These are phyloP conservation scores for Lachancea quebecensis DNA, from an alignment of 805 yeast species.

Conservation along the genomic window DNA sequence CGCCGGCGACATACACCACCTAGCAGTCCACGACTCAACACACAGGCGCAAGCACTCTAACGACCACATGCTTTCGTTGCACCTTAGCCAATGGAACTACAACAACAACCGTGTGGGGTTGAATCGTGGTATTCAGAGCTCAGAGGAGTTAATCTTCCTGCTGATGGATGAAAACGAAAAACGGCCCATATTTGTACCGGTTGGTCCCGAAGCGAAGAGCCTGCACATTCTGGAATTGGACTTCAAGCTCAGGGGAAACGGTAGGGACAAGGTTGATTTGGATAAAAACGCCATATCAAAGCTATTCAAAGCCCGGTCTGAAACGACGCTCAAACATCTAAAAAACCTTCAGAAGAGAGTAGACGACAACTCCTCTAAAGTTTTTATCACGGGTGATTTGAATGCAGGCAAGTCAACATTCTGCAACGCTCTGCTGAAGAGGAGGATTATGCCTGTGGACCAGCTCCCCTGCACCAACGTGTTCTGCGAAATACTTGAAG, in stretches of 20 bases:
- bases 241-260: constrained; percentile 23
- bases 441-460: constrained; percentile 83
- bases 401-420: constrained; percentile 96
- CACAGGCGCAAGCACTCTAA: constrained; percentile 14
- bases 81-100: constrained; percentile 67
- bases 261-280: constrained; percentile 41
- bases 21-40: constrained; percentile 6
- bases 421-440: constrained; percentile 79
- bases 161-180: constrained; percentile 48
- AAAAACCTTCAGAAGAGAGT: constrained; percentile 70
- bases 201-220: constrained; percentile 30
- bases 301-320: constrained; percentile 60
- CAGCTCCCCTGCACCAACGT: constrained; percentile 97
- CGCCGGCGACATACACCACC: constrained; percentile 17
- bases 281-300: constrained; percentile 66
- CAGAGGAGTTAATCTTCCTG: constrained; percentile 44
- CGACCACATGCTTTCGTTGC: constrained; percentile 22
- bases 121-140: constrained; percentile 51
- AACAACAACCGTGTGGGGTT: constrained; percentile 64
- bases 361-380: constrained; percentile 87
- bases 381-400: constrained; percentile 92
- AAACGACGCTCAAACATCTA: constrained; percentile 61
- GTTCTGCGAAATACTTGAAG: constrained; percentile 90
- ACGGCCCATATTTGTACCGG: constrained; percentile 60
- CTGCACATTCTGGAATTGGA: constrained; percentile 22